Percentiles rank a stretch among this genome's conserved stretches.
These are phyloP conservation scores for Cyphellophora attinorum DNA, from an alignment of 2,329 filamentous ascomycete species.

Conservation along the genomic window DNA sequence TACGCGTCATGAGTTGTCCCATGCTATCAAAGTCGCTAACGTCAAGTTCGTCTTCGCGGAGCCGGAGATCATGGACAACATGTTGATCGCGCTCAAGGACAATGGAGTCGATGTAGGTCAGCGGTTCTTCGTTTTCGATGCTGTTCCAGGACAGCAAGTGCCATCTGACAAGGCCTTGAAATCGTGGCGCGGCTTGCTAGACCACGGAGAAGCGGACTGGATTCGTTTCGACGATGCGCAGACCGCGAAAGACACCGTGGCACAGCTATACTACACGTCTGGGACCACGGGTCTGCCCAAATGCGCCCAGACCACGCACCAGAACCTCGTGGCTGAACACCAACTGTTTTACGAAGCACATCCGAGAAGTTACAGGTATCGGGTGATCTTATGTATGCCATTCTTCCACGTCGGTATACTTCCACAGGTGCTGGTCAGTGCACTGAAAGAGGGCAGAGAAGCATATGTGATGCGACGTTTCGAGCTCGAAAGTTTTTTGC, in stretches of 20 bases:
- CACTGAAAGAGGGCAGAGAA: constrained; percentile 34
- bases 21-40: constrained; percentile 38
- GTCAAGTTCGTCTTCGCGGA: constrained; percentile 38
- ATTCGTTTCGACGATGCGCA: constrained; percentile 29
- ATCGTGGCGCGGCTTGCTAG: constrained; percentile 37
- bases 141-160: constrained; percentile 23
- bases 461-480: constrained; percentile 40
- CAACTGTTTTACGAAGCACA: constrained; percentile 7
- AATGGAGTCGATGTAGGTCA: constrained; percentile 16
- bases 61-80: constrained; percentile 31
- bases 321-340: constrained; percentile 14
- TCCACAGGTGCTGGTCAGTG: constrained; percentile 5
- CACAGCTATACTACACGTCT: constrained; percentile 43
- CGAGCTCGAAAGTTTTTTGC: constrained; percentile 12
- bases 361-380: not conserved
- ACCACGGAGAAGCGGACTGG: constrained; percentile 36
- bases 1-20: constrained; percentile 34
- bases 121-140: constrained; percentile 39
- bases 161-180: constrained; percentile 23
- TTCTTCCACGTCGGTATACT: not conserved
- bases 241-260: constrained; percentile 32
- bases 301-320: constrained; percentile 47
- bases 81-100: constrained; percentile 28
- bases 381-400: not conserved
- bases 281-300: constrained; percentile 55